Conservation (phyloP, 116 monocot genomes). For the Phalaenopsis hybrid region DNA sequence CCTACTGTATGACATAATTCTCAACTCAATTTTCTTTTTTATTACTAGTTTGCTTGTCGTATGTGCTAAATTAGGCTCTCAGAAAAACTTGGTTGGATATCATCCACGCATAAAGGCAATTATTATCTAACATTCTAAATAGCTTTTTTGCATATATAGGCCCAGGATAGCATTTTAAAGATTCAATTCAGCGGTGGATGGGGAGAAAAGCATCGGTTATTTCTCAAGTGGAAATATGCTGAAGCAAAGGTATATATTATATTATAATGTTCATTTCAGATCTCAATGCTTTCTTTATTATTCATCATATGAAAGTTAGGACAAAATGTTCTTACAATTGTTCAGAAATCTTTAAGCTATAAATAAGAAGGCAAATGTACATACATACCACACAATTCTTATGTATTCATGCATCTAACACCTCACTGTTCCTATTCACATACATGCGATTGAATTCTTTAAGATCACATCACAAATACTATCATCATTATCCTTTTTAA, state of each 20-base stretch:
- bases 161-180: slow-evolving; percentile 45
- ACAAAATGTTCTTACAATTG: not conserved
- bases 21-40: not conserved
- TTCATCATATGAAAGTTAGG: not conserved
- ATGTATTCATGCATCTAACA: no score
- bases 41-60: not conserved
- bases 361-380: no score
- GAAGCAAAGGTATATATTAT: slow-evolving; percentile 56
- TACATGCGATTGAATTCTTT: no score
- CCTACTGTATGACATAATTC: not conserved
- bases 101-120: not conserved
- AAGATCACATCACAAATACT: no score
- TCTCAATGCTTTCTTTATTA: not conserved
- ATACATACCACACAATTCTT: no score
- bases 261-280: not conserved
- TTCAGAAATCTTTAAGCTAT: not conserved
- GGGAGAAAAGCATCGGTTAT: slow-evolving; percentile 62
- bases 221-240: slow-evolving; percentile 63
- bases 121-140: not conserved
- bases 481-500: no score
- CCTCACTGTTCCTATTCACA: no score
- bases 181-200: slow-evolving; percentile 49
- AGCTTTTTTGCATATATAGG: slow-evolving; percentile 29
- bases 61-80: not conserved
- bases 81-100: not conserved